Evolutionary conservation across 495 filamentous ascomycete species (phyloP).

Genomic region (Hyaloscypha hepaticicola): DNA sequence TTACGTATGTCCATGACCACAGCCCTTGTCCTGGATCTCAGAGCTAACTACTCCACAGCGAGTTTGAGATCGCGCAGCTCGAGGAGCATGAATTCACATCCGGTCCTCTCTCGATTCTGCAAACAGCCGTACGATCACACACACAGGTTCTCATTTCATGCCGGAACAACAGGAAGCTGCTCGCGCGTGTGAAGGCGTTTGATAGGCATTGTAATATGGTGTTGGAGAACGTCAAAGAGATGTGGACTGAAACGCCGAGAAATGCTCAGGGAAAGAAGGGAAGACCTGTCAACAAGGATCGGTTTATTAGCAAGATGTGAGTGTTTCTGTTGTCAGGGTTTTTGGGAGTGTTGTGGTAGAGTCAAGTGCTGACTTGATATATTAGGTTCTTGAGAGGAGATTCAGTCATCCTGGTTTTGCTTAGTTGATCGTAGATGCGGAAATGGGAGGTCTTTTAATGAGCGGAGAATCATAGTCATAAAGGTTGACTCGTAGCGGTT

Average conservation of each 20-base stretch:
- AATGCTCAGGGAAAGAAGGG: conserved; percentile 75
- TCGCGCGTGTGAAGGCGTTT: conserved; percentile 80
- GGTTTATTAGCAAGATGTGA: conserved; percentile 98
- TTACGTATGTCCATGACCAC: conserved; percentile 62
- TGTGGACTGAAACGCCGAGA: conserved; percentile 96
- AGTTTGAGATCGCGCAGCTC: conserved; percentile 85
- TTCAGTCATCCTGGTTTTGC: conserved; percentile 87
- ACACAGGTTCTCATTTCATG: conserved; percentile 88
- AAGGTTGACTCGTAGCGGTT: conserved; percentile 27
- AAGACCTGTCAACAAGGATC: conserved; percentile 92
- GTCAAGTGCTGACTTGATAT: conserved; percentile 9
- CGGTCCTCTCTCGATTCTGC: conserved; percentile 86
- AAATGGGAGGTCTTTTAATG: conserved; percentile 8
- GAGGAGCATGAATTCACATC: conserved; percentile 89
- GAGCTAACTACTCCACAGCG: conserved; percentile 46
- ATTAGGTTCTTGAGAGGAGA: conserved; percentile 89
- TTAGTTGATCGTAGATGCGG: conserved; percentile 56
- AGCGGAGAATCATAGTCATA: conserved; percentile 21
- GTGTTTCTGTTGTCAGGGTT: conserved; percentile 36
- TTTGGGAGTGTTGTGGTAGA: background rate
- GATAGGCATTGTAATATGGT: conserved; percentile 98
- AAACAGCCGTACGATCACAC: conserved; percentile 84
- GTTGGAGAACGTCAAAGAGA: conserved; percentile 97
- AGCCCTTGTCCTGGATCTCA: conserved; percentile 16
- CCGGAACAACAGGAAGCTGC: conserved; percentile 83